phyloP scores from a whole-genome alignment of 73 alveolate species.

The Breviolum minutum region DNA sequence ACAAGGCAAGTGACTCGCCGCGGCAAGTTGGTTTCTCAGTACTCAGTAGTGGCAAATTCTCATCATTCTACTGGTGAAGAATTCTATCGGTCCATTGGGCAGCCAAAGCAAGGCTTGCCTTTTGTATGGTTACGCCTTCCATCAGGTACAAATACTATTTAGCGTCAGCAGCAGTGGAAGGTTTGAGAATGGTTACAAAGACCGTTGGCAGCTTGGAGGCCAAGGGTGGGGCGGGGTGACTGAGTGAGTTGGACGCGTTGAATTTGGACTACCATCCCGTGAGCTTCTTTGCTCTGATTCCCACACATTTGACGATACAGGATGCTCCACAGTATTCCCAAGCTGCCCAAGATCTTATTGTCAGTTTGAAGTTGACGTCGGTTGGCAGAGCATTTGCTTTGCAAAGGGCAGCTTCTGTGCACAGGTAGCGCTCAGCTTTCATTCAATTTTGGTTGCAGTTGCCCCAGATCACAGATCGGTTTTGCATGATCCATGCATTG shows the following conservation, averaged over 20 bases:
- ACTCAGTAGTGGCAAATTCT: background rate
- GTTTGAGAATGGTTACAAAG: slow-evolving; percentile 22
- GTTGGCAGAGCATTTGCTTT: background rate
- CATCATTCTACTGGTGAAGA: background rate
- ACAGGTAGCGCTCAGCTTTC: slow-evolving; percentile 34
- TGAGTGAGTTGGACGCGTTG: too few species aligned
- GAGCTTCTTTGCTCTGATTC: too few species aligned
- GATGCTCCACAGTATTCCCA: too few species aligned
- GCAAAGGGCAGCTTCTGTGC: background rate
- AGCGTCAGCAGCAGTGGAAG: slow-evolving; percentile 38
- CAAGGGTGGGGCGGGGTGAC: background rate
- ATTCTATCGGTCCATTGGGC: background rate
- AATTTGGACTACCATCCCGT: too few species aligned
- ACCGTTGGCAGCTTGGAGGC: slow-evolving; percentile 66
- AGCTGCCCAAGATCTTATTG: too few species aligned
- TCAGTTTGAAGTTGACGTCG: too few species aligned
- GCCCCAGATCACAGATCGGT: background rate
- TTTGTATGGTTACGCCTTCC: background rate
- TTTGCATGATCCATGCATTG: background rate
- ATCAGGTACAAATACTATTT: slow-evolving; percentile 15
- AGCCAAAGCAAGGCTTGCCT: background rate
- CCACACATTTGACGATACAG: too few species aligned
- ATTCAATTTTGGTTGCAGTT: slow-evolving; percentile 25
- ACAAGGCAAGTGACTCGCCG: slow-evolving; percentile 29
- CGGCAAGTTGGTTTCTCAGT: background rate